Evolutionary conservation across 2,329 filamentous ascomycete genomes (phyloP).

Genomic region (Penicillium sp.): DNA sequence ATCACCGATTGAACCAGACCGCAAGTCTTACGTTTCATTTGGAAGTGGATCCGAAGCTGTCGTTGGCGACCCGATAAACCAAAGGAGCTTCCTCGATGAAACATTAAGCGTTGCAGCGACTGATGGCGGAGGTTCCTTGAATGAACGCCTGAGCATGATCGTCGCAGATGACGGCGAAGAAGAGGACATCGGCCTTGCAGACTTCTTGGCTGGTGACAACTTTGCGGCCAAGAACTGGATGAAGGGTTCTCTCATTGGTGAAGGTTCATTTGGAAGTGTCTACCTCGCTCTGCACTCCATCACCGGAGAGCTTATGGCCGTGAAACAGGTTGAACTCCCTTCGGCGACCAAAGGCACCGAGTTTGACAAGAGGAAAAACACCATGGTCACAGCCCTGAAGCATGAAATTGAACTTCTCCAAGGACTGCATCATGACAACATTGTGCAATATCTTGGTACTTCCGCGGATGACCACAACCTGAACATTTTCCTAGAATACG

Average conservation of each 20-base stretch:
- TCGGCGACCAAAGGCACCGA: constrained; percentile 71
- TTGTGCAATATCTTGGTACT: constrained; percentile 96
- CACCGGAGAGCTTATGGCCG: constrained; percentile 93
- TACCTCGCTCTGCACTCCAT: constrained; percentile 93
- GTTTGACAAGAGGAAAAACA: constrained; percentile 87
- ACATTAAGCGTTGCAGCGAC: constrained; percentile 63
- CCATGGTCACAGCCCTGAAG: constrained; percentile 96
- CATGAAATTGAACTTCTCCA: constrained; percentile 92
- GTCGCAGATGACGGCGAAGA: constrained; percentile 90
- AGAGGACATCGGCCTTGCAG: constrained; percentile 79
- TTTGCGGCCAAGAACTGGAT: constrained; percentile 99
- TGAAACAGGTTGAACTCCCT: constrained; percentile 95
- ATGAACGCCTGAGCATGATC: constrained; percentile 77
- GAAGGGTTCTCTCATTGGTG: constrained; percentile 95
- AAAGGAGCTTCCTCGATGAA: constrained; percentile 83
- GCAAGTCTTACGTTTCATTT: constrained; percentile 89
- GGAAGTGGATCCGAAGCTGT: constrained; percentile 59
- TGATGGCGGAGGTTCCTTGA: constrained; percentile 65
- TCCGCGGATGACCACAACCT: constrained; percentile 86
- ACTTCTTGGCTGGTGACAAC: constrained; percentile 86
- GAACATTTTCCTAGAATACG: constrained; percentile 99
- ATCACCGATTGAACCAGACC: constrained; percentile 69
- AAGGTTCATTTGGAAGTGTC: constrained; percentile 93
- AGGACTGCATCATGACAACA: constrained; percentile 92
- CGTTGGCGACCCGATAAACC: constrained; percentile 69